Percentiles rank a stretch among this genome's conserved stretches.
Conservation (phyloP, 2,329 filamentous ascomycete species). For the Venturia asperata region DNA sequence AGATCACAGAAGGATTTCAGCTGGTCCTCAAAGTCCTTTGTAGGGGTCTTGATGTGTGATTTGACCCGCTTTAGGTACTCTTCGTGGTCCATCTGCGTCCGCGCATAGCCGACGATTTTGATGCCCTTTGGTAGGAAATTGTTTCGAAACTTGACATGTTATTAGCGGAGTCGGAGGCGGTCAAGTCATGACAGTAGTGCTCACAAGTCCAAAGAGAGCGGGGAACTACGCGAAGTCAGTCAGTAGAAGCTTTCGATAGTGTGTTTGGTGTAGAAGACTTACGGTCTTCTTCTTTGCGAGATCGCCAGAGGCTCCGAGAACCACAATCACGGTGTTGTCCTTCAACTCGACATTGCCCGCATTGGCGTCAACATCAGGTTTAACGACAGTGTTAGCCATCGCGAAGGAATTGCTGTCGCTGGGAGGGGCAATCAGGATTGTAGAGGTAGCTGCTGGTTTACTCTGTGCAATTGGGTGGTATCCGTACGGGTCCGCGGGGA, state of each 20-base stretch:
- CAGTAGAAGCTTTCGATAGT: slow-evolving; percentile 16
- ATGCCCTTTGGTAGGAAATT: slow-evolving; percentile 96
- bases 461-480: neutral
- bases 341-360: slow-evolving; percentile 82
- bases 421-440: neutral
- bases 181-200: slow-evolving; percentile 35
- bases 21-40: slow-evolving; percentile 94
- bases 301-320: slow-evolving; percentile 85
- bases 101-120: slow-evolving; percentile 95
- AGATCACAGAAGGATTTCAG: slow-evolving; percentile 80
- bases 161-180: slow-evolving; percentile 6
- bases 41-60: slow-evolving; percentile 98
- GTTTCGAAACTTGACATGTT: slow-evolving; percentile 76
- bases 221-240: slow-evolving; percentile 62
- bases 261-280: slow-evolving; percentile 31
- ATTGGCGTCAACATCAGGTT: slow-evolving; percentile 39
- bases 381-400: slow-evolving; percentile 43
- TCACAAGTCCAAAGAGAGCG: slow-evolving; percentile 91
- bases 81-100: slow-evolving; percentile 97
- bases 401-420: slow-evolving; percentile 21
- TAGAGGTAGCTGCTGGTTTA: neutral
- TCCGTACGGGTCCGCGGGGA: neutral
- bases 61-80: slow-evolving; percentile 92
- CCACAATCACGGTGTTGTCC: slow-evolving; percentile 94
- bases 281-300: slow-evolving; percentile 99